phyloP scores from a whole-genome alignment of 768 basidiomycete species.

The Xerocomellus dryophilus region DNA sequence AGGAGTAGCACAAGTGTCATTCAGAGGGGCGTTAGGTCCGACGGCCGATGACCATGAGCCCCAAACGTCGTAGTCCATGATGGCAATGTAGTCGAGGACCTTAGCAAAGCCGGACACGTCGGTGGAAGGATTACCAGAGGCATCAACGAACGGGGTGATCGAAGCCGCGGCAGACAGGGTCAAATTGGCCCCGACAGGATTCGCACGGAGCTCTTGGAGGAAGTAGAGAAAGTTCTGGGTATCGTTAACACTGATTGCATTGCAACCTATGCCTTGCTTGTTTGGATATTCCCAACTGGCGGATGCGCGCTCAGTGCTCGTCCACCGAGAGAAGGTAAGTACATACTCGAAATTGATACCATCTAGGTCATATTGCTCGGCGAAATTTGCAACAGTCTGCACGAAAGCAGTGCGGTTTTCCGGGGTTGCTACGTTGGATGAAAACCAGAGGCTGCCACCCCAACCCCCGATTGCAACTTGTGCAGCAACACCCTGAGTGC shows the following conservation, averaged over 20 bases:
- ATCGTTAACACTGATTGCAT: slow-evolving; percentile 55
- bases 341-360: slow-evolving; percentile 45
- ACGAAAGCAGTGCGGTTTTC: slow-evolving; percentile 62
- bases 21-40: slow-evolving; percentile 80
- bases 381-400: slow-evolving; percentile 51
- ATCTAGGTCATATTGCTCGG: slow-evolving; percentile 48
- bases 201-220: slow-evolving; percentile 61
- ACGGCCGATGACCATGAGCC: slow-evolving; percentile 50
- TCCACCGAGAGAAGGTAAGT: not conserved
- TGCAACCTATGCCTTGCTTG: slow-evolving; percentile 64
- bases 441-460: slow-evolving; percentile 63
- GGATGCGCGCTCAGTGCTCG: not conserved
- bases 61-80: slow-evolving; percentile 68
- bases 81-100: slow-evolving; percentile 61
- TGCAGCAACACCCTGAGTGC: slow-evolving; percentile 50
- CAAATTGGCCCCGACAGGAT: slow-evolving; percentile 49
- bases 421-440: slow-evolving; percentile 53
- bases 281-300: slow-evolving; percentile 78
- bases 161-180: slow-evolving; percentile 70
- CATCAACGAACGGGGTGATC: slow-evolving; percentile 60
- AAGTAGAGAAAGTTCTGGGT: slow-evolving; percentile 75
- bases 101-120: slow-evolving; percentile 72
- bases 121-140: slow-evolving; percentile 54
- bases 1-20: slow-evolving; percentile 66
- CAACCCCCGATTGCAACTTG: slow-evolving; percentile 68